Conservation (phyloP, 2,329 filamentous ascomycete genomes). For the Clonostachys byssicola region DNA sequence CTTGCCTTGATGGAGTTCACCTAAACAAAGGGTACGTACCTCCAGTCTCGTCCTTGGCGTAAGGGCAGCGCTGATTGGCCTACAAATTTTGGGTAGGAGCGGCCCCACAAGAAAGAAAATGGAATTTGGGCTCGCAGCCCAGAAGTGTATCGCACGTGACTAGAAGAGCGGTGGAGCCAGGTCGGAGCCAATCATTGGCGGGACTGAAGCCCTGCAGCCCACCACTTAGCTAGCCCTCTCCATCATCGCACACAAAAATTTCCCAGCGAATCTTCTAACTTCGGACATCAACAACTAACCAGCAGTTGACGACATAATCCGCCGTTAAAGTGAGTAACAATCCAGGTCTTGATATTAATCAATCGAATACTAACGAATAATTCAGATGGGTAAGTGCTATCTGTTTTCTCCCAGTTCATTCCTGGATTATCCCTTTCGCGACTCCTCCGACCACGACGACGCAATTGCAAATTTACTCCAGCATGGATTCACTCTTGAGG, state of each 20-base stretch:
- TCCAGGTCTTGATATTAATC: neutral
- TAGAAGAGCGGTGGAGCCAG: constrained; percentile 4
- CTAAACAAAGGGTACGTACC: too few species aligned
- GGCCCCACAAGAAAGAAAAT: too few species aligned
- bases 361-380: constrained; percentile 26
- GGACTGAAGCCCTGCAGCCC: constrained; percentile 28
- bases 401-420: constrained; percentile 5
- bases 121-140: neutral
- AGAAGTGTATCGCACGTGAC: constrained; percentile 12
- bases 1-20: too few species aligned
- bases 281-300: constrained; percentile 33
- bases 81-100: too few species aligned
- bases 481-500: too few species aligned
- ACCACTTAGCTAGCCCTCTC: constrained; percentile 27
- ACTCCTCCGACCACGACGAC: too few species aligned
- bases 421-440: too few species aligned
- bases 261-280: constrained; percentile 28
- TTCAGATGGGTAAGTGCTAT: constrained; percentile 57
- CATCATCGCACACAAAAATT: constrained; percentile 37
- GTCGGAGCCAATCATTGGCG: constrained; percentile 23
- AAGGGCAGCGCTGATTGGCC: too few species aligned
- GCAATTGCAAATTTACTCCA: too few species aligned
- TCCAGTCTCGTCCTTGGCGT: too few species aligned
- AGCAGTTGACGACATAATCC: constrained; percentile 38
- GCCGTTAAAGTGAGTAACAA: constrained; percentile 43